Percentiles rank a stretch among this genome's conserved stretches.
Evolutionary conservation across 768 basidiomycete species (phyloP).

Genomic region (Agrocybe chaxingu): DNA sequence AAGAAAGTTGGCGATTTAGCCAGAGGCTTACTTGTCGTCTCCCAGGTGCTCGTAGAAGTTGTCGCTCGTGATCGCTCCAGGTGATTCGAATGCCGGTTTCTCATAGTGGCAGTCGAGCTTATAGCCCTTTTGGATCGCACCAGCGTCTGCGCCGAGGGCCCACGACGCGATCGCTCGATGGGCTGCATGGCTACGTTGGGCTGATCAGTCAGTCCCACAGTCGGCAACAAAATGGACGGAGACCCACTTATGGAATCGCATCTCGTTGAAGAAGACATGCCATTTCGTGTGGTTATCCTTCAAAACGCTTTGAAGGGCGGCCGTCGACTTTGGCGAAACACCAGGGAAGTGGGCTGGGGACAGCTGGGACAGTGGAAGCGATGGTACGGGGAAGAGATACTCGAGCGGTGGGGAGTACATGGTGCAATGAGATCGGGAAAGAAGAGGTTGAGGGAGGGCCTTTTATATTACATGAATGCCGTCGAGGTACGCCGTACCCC

Average conservation of each 20-base stretch:
- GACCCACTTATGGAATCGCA: slow-evolving; percentile 33
- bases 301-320: slow-evolving; percentile 35
- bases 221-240: background rate
- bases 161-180: slow-evolving; percentile 61
- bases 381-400: slow-evolving; percentile 30
- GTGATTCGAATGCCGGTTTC: slow-evolving; percentile 38
- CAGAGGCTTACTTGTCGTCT: slow-evolving; percentile 42
- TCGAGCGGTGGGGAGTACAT: slow-evolving; percentile 5
- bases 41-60: slow-evolving; percentile 58
- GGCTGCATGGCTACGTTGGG: slow-evolving; percentile 41
- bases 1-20: background rate
- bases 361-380: slow-evolving; percentile 23
- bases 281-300: slow-evolving; percentile 50
- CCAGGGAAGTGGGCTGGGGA: slow-evolving; percentile 30
- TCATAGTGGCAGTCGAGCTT: slow-evolving; percentile 32
- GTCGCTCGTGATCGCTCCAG: slow-evolving; percentile 37
- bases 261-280: slow-evolving; percentile 53
- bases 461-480: too few species aligned
- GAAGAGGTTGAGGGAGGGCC: too few species aligned
- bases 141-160: slow-evolving; percentile 49
- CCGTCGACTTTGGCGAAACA: slow-evolving; percentile 33
- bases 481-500: too few species aligned
- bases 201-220: background rate
- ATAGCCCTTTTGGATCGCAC: slow-evolving; percentile 36
- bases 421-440: too few species aligned